Evolutionary conservation across 2,329 filamentous ascomycete genomes (phyloP).

Genomic region (Apiospora hydei): DNA sequence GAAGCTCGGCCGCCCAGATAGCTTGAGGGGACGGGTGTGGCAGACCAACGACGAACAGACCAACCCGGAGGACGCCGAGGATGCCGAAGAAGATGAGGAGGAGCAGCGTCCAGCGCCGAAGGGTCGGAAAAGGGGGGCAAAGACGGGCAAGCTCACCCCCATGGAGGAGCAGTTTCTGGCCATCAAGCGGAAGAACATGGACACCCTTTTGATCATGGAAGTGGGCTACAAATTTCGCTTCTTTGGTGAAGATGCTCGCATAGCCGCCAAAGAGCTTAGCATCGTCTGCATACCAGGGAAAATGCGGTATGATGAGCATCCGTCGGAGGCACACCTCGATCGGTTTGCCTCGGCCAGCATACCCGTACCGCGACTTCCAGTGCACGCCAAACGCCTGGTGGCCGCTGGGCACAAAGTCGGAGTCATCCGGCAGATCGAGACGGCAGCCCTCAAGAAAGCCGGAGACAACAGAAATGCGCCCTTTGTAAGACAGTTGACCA

Average conservation of each 20-base stretch:
- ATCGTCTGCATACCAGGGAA: slow-evolving; percentile 98
- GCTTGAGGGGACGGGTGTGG: slow-evolving; percentile 63
- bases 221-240: slow-evolving; percentile 99
- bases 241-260: slow-evolving; percentile 92
- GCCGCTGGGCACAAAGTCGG: slow-evolving; percentile 95
- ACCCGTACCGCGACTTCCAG: slow-evolving; percentile 86
- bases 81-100: slow-evolving; percentile 63
- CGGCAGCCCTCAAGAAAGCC: slow-evolving; percentile 91
- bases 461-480: slow-evolving; percentile 94
- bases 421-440: slow-evolving; percentile 92
- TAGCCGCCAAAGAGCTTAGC: slow-evolving; percentile 86
- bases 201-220: slow-evolving; percentile 89
- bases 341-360: slow-evolving; percentile 96
- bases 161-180: slow-evolving; percentile 94
- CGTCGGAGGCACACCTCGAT: slow-evolving; percentile 89
- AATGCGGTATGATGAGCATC: slow-evolving; percentile 90
- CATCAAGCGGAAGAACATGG: slow-evolving; percentile 90
- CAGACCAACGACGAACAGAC: slow-evolving; percentile 56
- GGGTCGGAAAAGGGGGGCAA: slow-evolving; percentile 72
- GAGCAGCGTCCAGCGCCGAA: slow-evolving; percentile 58
- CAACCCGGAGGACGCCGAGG: slow-evolving; percentile 57
- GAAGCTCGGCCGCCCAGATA: slow-evolving; percentile 87
- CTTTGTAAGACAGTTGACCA: slow-evolving; percentile 91
- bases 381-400: slow-evolving; percentile 93
- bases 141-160: slow-evolving; percentile 83